Conservation (phyloP, 768 basidiomycete species). For the Calocera cornea region DNA sequence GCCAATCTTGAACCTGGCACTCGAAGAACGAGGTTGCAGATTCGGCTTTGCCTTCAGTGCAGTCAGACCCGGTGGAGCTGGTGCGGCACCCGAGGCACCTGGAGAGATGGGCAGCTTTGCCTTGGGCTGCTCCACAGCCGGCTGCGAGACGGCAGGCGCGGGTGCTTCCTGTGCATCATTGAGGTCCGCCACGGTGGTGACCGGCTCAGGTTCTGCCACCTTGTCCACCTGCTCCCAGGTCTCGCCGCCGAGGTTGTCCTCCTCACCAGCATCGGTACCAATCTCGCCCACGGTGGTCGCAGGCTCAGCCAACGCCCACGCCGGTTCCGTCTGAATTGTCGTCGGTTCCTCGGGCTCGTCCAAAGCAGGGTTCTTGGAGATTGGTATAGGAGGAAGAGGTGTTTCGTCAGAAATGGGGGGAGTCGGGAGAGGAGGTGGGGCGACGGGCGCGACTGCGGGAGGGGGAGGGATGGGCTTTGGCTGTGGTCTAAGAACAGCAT, state of each 20-base stretch:
- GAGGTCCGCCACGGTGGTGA: not conserved
- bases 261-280: not conserved
- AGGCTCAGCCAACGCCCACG: constrained; percentile 4
- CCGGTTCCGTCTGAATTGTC: not conserved
- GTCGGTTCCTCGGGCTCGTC: constrained; percentile 1
- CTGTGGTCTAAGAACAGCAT: not conserved
- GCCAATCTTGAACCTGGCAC: not conserved
- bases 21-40: constrained; percentile 1
- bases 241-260: not conserved
- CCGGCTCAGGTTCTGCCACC: not conserved
- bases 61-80: not conserved
- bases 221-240: not conserved
- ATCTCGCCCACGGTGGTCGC: not conserved
- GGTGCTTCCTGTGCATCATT: not conserved
- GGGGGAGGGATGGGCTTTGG: not conserved
- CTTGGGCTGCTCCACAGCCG: not conserved
- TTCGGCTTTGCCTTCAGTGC: not conserved
- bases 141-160: not conserved
- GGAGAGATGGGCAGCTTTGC: not conserved
- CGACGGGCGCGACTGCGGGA: not conserved
- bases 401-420: not conserved
- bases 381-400: not conserved
- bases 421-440: not conserved
- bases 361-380: not conserved
- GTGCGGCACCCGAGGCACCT: not conserved